Evolutionary conservation across 345 rosid species (phyloP), one percentile per base, ranked within the genome.

Genomic region (Lagerstroemia speciosa): DNA sequence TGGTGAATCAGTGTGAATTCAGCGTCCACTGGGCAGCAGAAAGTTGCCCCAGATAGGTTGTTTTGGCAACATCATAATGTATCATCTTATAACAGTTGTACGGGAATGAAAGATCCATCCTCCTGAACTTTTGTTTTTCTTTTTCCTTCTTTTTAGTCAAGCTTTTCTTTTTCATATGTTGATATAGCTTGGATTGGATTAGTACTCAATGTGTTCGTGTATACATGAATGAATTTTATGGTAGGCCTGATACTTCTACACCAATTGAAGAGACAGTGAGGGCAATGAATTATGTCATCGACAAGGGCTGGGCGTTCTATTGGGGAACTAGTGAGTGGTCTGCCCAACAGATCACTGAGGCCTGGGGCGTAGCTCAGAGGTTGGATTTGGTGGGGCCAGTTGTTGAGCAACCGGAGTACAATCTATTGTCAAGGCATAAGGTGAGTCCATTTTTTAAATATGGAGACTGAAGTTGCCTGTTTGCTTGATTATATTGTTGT

Each of bases 291-390:
- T 80, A 88, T 65, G 95, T 91, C 69, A 91, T 94, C 55, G 99
- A 94, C 72, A 91, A 94, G 70, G 99, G 99, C 5, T 88, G 92
- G 99, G 98, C 99, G 7, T 94, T 94, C 69, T 94, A 94, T 70
- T 94, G 99, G 98, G 99, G 98, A 5, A 94, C 99, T 19, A 94
- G 98, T 72, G 99, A 94, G 80, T 94, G 98, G 99, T 85, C 99
- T 1, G 88, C 97, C 2, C 99, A 94, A 58, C 99, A 94, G 75
- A 87, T 94, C 74, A 94, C 99, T 17, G 99, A 91, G 76, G 99
- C 99, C 8, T 94, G 97, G 98, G 96, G 93, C 45, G 43, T 86
- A 71, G 99, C 97, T 0, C 85, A 91, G 73, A 82, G 87, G 69
- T 69, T 91, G 81, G 99, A 91, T 75, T 33, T 94, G 85, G 86